These are phyloP conservation scores for Saccharomyces cerevisiae DNA, from an alignment of 805 yeast genomes.

Conservation along the genomic window DNA sequence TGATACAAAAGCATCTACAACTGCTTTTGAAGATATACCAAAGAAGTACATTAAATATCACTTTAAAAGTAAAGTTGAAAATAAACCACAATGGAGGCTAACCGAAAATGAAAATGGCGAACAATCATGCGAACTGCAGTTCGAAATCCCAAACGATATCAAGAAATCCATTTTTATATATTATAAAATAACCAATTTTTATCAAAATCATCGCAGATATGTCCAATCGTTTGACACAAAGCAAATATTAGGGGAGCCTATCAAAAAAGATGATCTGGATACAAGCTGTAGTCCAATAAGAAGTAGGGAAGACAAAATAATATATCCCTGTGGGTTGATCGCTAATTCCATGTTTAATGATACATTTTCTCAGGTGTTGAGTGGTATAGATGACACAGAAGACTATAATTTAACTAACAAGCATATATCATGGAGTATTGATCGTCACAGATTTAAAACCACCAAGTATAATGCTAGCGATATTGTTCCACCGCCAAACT, in stretches of 20 bases:
- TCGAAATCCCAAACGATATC: constrained; percentile 63
- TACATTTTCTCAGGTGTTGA: constrained; percentile 48
- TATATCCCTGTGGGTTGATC: constrained; percentile 78
- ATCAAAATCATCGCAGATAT: constrained; percentile 90
- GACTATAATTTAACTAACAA: constrained; percentile 38
- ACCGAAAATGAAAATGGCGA: constrained; percentile 32
- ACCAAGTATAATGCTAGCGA: constrained; percentile 52
- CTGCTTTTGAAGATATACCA: constrained; percentile 47
- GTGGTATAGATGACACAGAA: constrained; percentile 27
- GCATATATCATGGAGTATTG: constrained; percentile 68
- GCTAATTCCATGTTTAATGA: constrained; percentile 78
- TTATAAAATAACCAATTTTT: constrained; percentile 83
- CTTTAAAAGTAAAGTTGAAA: constrained; percentile 38
- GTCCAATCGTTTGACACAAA: constrained; percentile 75
- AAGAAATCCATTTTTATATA: constrained; percentile 66
- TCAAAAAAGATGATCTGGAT: constrained; percentile 41
- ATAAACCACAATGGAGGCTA: constrained; percentile 58
- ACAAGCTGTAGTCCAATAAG: constrained; percentile 33
- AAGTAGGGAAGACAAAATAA: constrained; percentile 30
- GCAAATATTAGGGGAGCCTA: constrained; percentile 74
- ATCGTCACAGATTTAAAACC: constrained; percentile 53
- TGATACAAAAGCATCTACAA: constrained; percentile 38
- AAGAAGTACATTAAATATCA: constrained; percentile 48
- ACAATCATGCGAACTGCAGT: constrained; percentile 55
- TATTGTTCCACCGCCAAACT: constrained; percentile 78